A percentile compares a stretch with the other conserved stretches of the same genome.
Evolutionary conservation across 2,329 filamentous ascomycete genomes (phyloP).

Genomic region (Pezicula radicicola): DNA sequence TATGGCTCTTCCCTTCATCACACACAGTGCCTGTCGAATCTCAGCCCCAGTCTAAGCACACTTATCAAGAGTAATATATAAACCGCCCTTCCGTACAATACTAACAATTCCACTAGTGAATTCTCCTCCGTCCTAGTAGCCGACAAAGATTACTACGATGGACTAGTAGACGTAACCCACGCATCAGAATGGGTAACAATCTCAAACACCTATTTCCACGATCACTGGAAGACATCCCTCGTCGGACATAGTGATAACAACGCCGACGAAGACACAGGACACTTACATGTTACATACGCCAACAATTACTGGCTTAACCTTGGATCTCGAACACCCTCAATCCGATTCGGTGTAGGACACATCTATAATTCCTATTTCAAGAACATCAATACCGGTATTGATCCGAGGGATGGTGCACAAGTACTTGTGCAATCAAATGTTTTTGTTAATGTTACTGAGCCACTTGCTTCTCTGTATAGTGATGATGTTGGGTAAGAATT

Average conservation of each 20-base stretch:
- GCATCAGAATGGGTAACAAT: slow-evolving; percentile 41
- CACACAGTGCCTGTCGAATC: no score
- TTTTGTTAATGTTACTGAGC: slow-evolving; percentile 42
- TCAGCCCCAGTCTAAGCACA: no score
- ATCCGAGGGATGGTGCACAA: slow-evolving; percentile 54
- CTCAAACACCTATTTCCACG: slow-evolving; percentile 39
- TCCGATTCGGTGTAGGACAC: slow-evolving; percentile 66
- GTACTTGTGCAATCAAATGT: slow-evolving; percentile 55
- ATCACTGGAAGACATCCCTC: slow-evolving; percentile 32
- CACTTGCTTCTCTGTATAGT: slow-evolving; percentile 24
- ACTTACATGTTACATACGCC: slow-evolving; percentile 22
- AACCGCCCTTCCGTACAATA: no score
- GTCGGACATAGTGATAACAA: slow-evolving; percentile 26
- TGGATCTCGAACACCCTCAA: slow-evolving; percentile 41
- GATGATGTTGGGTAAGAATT: slow-evolving; percentile 9
- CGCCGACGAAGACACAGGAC: slow-evolving; percentile 21
- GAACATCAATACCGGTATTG: slow-evolving; percentile 48
- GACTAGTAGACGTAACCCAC: slow-evolving; percentile 41
- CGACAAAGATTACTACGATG: slow-evolving; percentile 41
- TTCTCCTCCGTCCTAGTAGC: slow-evolving; percentile 32
- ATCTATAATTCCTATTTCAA: slow-evolving; percentile 52
- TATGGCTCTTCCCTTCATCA: neutral
- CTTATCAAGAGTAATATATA: no score
- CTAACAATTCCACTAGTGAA: slow-evolving; percentile 20
- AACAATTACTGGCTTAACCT: slow-evolving; percentile 24